Evolutionary conservation across 2,329 filamentous ascomycete species (phyloP), one percentile per base, ranked within the genome.

Genomic region (Arachnomyces sp.): DNA sequence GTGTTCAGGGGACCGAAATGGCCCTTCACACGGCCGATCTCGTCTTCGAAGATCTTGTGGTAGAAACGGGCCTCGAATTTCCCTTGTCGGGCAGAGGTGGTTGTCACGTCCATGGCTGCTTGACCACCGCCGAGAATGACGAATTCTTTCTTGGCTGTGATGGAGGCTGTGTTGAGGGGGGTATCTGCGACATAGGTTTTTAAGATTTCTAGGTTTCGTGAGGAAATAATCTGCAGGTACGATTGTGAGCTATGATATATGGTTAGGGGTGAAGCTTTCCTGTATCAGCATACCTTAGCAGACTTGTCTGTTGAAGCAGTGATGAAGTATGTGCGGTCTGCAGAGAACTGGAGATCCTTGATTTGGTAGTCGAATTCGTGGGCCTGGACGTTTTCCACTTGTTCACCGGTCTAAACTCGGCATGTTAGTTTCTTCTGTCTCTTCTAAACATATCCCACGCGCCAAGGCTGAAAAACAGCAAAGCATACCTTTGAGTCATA

Each of bases 41-140:
- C 92, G 67, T 98, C 90, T 69, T 94, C 88, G 64, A 98, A 96
- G 64, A 98, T 83, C 77, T 94, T 96, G 81, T 98, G 92, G 76
- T 95, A 98, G 77, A 98, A 98, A 51, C 92, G 82, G 33, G 92
- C 92, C 70, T 98, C 92, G 73, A 98, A 98, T 72, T 96, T 96
- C 70, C 92, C 92, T 74, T 98, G 92, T 52, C 92, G 80, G 36
- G 88, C 82, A 28, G 83, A 83, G 38, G 92, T 96, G 40, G 86
- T 93, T 43, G 92, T 98, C 67, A 98, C 92, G 61, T 96, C 90
- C 87, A 95, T 95, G 61, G 92, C 92, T 50, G 89, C 92, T 71
- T 98, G 92, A 55, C 92, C 92, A 79, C 92, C 92, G 56, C 92
- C 92, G 33, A 98, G 82, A 59, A 98, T 93, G 51, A 98, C 90